Percentiles rank a stretch among this genome's conserved stretches.
Conservation (phyloP, 768 basidiomycete genomes). For the Serendipita vermifera region DNA sequence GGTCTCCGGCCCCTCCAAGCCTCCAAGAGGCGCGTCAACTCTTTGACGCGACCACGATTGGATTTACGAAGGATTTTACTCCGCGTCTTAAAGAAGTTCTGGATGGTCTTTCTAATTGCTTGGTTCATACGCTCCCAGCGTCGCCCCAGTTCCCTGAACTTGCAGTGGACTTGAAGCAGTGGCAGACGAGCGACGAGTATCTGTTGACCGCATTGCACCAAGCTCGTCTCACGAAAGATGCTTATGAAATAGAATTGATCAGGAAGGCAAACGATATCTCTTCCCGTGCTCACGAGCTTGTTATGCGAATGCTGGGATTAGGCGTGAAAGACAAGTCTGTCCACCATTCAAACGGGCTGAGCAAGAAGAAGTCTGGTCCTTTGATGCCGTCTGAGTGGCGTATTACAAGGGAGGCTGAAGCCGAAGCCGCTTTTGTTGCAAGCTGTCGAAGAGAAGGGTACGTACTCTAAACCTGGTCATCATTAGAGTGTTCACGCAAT, state of each 20-base stretch:
- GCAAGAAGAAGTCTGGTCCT: conserved; percentile 31
- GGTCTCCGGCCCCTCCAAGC: conserved; percentile 75
- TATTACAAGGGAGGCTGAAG: conserved; percentile 85
- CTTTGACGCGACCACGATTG: conserved; percentile 21
- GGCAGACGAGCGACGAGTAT: conserved; percentile 44
- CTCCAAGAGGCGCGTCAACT: conserved; percentile 43
- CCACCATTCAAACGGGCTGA: conserved; percentile 25
- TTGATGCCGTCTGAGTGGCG: conserved; percentile 70
- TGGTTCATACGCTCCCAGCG: conserved; percentile 40
- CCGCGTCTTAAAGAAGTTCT: conserved; percentile 43
- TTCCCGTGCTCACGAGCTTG: conserved; percentile 76
- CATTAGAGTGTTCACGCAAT: neutral
- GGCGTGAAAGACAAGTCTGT: conserved; percentile 38
- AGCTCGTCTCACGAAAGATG: conserved; percentile 67
- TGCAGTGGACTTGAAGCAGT: conserved; percentile 25
- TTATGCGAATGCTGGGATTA: conserved; percentile 81
- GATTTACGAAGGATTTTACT: conserved; percentile 33
- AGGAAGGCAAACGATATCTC: conserved; percentile 73
- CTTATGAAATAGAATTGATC: conserved; percentile 61
- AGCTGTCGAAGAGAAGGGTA: conserved; percentile 81
- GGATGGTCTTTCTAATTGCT: conserved; percentile 47
- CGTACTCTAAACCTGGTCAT: conserved; percentile 19
- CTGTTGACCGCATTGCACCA: conserved; percentile 68
- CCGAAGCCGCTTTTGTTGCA: conserved; percentile 86
- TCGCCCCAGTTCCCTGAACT: conserved; percentile 29